These are phyloP conservation scores for Purshia tridentata DNA, from an alignment of 306 rosid species.

Conservation along the genomic window DNA sequence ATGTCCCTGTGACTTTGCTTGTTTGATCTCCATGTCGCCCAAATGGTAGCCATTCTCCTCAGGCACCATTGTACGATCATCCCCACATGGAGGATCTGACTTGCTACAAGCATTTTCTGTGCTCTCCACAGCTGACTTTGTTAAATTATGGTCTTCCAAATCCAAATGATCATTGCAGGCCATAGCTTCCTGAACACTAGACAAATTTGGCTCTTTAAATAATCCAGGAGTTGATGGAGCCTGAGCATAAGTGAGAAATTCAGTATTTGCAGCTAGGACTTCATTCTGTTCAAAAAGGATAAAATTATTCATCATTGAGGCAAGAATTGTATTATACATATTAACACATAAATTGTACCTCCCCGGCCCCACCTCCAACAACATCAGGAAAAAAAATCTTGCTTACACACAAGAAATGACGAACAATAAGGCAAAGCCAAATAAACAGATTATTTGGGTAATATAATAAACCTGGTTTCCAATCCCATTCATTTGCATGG, in stretches of 20 bases:
- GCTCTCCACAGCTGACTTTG: slow-evolving; percentile 33
- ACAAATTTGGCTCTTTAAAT: slow-evolving; percentile 52
- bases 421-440: background rate
- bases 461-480: slow-evolving; percentile 39
- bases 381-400: background rate
- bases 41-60: slow-evolving; percentile 45
- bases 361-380: background rate
- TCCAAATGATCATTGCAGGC: slow-evolving; percentile 50
- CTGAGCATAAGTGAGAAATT: slow-evolving; percentile 48
- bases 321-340: background rate
- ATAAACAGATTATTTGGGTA: slow-evolving; percentile 5
- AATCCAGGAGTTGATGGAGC: slow-evolving; percentile 71
- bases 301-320: slow-evolving; percentile 18
- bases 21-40: slow-evolving; percentile 45
- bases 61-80: slow-evolving; percentile 36
- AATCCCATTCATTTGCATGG: slow-evolving; percentile 34
- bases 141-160: slow-evolving; percentile 47
- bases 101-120: slow-evolving; percentile 30
- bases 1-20: slow-evolving; percentile 33
- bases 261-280: slow-evolving; percentile 34
- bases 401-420: background rate
- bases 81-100: slow-evolving; percentile 32
- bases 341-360: background rate
- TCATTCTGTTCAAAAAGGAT: slow-evolving; percentile 48
- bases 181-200: slow-evolving; percentile 52